Conservation (phyloP, 2,329 filamentous ascomycete species). For the Daldinia sp. region DNA sequence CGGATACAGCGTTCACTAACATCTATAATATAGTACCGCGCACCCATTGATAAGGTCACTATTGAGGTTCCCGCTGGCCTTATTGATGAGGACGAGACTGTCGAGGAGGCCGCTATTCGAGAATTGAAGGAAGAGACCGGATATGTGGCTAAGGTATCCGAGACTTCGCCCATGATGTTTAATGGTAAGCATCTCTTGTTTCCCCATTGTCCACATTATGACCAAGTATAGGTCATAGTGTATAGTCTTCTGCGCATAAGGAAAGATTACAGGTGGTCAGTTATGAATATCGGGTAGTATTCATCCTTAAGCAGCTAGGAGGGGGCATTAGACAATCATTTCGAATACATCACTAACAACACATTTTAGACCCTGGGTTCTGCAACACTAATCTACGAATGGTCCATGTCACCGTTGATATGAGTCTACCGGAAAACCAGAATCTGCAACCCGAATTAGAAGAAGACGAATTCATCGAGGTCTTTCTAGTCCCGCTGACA, state of each 20-base stretch:
- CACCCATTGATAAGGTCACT: conserved; percentile 68
- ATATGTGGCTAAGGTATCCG: conserved; percentile 66
- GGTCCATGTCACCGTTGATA: conserved; percentile 80
- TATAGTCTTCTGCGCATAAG: background rate
- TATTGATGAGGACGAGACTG: conserved; percentile 71
- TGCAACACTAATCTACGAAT: conserved; percentile 76
- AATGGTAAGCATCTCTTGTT: conserved; percentile 45
- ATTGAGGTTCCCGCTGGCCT: conserved; percentile 76
- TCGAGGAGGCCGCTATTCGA: conserved; percentile 71
- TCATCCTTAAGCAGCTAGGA: background rate
- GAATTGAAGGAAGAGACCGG: conserved; percentile 77
- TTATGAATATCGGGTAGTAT: background rate
- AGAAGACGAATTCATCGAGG: conserved; percentile 85
- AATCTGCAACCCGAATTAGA: conserved; percentile 77
- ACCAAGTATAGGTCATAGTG: background rate
- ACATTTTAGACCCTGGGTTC: conserved; percentile 67
- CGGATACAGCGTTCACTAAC: background rate
- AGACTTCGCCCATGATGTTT: conserved; percentile 58
- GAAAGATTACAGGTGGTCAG: background rate
- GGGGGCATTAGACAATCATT: background rate
- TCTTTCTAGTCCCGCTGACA: conserved; percentile 75
- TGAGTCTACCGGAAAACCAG: conserved; percentile 75
- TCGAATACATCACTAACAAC: conserved; percentile 29
- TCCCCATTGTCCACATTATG: background rate
- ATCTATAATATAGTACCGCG: conserved; percentile 60